Percentiles rank a stretch among this genome's conserved stretches.
phyloP scores from a whole-genome alignment of 164 flowering plant genomes.

The Echeveria elegans region DNA sequence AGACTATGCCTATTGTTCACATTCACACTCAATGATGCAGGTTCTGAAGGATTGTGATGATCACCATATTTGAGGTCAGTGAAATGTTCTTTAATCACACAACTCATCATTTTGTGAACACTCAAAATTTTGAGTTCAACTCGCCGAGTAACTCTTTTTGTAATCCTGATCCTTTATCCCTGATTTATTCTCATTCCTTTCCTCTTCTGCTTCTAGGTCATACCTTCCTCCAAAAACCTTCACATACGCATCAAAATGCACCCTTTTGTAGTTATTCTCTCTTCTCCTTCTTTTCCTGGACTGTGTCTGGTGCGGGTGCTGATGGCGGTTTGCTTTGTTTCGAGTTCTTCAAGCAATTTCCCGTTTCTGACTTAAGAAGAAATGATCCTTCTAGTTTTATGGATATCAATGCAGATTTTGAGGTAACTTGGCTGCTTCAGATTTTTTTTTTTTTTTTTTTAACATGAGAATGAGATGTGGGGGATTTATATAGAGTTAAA shows the following conservation, averaged over 20 bases:
- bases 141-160: neutral
- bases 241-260: neutral
- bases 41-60: neutral
- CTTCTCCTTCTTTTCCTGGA: neutral
- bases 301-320: neutral
- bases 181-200: neutral
- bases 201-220: neutral
- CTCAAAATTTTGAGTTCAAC: neutral
- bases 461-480: too few species aligned
- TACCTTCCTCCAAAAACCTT: neutral
- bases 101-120: neutral
- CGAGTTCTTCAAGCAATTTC: neutral
- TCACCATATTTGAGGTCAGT: neutral
- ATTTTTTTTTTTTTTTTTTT: too few species aligned
- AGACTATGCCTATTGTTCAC: neutral
- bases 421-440: neutral
- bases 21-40: neutral
- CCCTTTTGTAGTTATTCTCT: neutral
- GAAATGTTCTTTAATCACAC: slow-evolving; percentile 1
- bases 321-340: neutral
- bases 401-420: neutral
- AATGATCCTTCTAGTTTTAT: too few species aligned
- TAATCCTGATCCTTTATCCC: slow-evolving; percentile 1
- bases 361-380: neutral
- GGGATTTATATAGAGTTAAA: neutral